Percentiles rank a stretch among this genome's conserved stretches.
Conservation (phyloP, 176 grass and related monocot genomes). For the Hyparrhenia diplandra region DNA sequence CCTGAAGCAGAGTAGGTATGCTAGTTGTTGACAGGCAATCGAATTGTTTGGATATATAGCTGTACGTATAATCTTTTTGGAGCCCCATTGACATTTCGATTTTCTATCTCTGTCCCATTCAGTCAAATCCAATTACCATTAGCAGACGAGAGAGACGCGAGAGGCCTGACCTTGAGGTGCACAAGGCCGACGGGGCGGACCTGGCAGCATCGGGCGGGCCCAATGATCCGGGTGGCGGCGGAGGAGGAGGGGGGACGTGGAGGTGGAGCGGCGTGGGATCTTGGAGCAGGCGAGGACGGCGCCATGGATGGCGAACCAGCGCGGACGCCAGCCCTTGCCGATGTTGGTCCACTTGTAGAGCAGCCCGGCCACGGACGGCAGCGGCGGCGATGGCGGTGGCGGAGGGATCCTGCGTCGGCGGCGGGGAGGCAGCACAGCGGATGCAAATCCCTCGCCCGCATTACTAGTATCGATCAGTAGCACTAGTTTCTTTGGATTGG, state of each 20-base stretch:
- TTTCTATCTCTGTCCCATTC: too few species aligned
- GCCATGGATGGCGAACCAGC: slow-evolving; percentile 78
- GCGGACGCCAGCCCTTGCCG: slow-evolving; percentile 75
- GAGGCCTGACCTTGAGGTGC: slow-evolving; percentile 56
- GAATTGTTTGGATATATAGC: too few species aligned
- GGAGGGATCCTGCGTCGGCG: background rate
- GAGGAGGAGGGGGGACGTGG: background rate
- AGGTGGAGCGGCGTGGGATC: slow-evolving; percentile 42
- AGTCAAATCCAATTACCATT: too few species aligned
- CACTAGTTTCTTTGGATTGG: background rate
- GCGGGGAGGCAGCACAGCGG: slow-evolving; percentile 71
- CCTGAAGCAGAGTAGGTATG: too few species aligned
- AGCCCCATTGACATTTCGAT: too few species aligned
- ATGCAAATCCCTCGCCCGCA: slow-evolving; percentile 75
- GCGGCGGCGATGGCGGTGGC: background rate
- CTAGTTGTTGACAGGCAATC: too few species aligned
- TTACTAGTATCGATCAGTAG: background rate
- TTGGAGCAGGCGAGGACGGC: slow-evolving; percentile 87
- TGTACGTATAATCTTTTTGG: too few species aligned
- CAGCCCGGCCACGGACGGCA: slow-evolving; percentile 52
- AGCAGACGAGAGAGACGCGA: too few species aligned
- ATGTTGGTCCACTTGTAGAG: slow-evolving; percentile 97
- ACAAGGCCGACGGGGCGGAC: slow-evolving; percentile 53
- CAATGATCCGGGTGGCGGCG: background rate
- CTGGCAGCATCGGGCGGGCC: background rate